Conservation (phyloP, 805 yeast genomes). For the Candida sithepensis region DNA sequence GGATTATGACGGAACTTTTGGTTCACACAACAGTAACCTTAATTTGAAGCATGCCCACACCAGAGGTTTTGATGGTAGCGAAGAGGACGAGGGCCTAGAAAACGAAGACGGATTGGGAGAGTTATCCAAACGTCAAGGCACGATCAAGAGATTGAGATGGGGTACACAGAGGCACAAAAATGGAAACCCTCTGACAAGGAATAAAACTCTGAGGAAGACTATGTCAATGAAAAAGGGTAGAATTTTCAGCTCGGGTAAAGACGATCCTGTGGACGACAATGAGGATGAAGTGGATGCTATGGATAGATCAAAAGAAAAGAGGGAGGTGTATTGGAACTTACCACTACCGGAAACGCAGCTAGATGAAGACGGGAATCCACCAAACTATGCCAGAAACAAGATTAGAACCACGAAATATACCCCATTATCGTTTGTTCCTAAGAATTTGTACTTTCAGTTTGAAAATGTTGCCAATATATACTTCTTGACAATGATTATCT, state of each 20-base stretch:
- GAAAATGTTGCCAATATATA: slow-evolving; percentile 87
- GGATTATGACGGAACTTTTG: slow-evolving; percentile 12
- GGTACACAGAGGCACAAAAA: slow-evolving; percentile 80
- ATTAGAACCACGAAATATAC: slow-evolving; percentile 95
- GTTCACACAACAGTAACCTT: background rate
- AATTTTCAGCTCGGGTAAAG: slow-evolving; percentile 18
- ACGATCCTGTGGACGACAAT: slow-evolving; percentile 12
- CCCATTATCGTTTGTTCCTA: slow-evolving; percentile 83
- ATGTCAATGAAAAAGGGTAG: slow-evolving; percentile 20
- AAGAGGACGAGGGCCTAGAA: slow-evolving; percentile 16
- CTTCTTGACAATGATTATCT: slow-evolving; percentile 71
- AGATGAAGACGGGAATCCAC: slow-evolving; percentile 53
- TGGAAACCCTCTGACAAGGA: slow-evolving; percentile 61
- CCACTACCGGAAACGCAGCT: slow-evolving; percentile 54
- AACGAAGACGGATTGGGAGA: slow-evolving; percentile 25
- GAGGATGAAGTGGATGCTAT: slow-evolving; percentile 31
- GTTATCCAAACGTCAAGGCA: slow-evolving; percentile 34
- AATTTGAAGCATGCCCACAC: slow-evolving; percentile 22
- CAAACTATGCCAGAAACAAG: slow-evolving; percentile 79
- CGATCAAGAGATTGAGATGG: slow-evolving; percentile 82
- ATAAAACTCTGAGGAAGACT: slow-evolving; percentile 46
- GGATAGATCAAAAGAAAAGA: slow-evolving; percentile 27
- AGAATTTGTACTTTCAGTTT: slow-evolving; percentile 76
- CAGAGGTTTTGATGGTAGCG: slow-evolving; percentile 13
- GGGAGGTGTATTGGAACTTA: slow-evolving; percentile 58